Conservation (phyloP, 768 basidiomycete species). For the Hydnomerulius pinastri region DNA sequence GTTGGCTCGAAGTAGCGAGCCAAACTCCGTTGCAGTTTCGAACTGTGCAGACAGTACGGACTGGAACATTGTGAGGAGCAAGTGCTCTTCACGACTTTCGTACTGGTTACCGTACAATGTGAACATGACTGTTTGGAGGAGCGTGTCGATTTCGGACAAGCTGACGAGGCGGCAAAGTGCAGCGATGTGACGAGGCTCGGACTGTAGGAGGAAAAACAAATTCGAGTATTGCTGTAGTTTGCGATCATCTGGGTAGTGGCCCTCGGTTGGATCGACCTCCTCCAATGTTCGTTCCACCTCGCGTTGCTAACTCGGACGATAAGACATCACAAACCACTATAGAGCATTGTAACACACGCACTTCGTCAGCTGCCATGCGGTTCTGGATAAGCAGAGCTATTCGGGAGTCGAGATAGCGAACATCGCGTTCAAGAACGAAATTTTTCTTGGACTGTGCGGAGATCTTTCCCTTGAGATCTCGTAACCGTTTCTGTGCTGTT, state of each 20-base stretch:
- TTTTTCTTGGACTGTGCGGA: conserved; percentile 99
- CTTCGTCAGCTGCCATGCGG: conserved; percentile 95
- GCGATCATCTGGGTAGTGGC: conserved; percentile 92
- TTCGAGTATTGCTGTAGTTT: conserved; percentile 96
- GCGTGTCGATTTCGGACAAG: conserved; percentile 95
- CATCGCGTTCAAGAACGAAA: conserved; percentile 98
- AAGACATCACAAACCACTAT: conserved; percentile 2
- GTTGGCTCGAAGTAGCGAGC: conserved; percentile 97
- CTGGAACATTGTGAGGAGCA: conserved; percentile 99
- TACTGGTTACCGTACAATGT: conserved; percentile 99
- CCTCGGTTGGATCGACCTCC: conserved; percentile 92
- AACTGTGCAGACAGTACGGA: conserved; percentile 98
- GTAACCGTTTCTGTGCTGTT: conserved; percentile 91
- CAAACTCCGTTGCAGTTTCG: conserved; percentile 98
- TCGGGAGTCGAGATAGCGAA: conserved; percentile 95
- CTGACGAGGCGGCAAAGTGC: conserved; percentile 95
- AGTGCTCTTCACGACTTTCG: conserved; percentile 96
- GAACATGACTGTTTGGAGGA: conserved; percentile 99
- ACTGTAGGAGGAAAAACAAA: conserved; percentile 97
- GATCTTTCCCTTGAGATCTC: conserved; percentile 95
- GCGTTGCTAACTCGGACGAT: conserved; percentile 63
- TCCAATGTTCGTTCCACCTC: conserved; percentile 95
- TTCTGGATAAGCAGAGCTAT: conserved; percentile 98
- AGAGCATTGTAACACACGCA: conserved; percentile 37
- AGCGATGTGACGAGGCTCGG: conserved; percentile 96